Base-by-base conservation (phyloP, 371 early-diverging fungal species). In the Circinella umbellata region DNA sequence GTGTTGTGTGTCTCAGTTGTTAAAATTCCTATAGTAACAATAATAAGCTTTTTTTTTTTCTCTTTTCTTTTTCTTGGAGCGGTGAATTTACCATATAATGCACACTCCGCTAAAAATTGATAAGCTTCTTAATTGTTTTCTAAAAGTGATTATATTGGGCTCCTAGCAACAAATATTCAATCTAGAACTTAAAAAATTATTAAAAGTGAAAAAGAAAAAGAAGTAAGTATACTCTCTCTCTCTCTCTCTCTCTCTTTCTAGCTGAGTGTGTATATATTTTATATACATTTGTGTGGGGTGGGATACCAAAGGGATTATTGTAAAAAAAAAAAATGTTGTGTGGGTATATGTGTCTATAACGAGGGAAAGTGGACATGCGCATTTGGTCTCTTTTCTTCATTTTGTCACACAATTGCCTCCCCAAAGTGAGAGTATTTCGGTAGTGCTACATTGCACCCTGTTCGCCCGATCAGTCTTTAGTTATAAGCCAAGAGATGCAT, bases 391-490 rank as follows among this genome's bases (percentile, higher is more conserved):
- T 57, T 57, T 57, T n/a, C 57, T n/a, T 57, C 57, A 8, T 11
- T 34, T 57, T 57, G 57, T 57, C 57, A 11, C 4, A 57, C 57
- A 20, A 1, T 57, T 57, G 57, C 57, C 57, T 1, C 57, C 14
- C 57, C n/a, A 57, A 54, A 54, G 27, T 54, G 54, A 54, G 54
- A 54, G 4, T 54, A 54, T 54, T 15, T 54, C 54, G 1, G 2
- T 54, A 1, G 57, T 57, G 57, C 34, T 11, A 57, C 57, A 57
- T 57, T 57, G 57, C 57, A 57, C 57, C 57, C 57, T 57, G 57
- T 18, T 57, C 57, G 5, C 27, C 57, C 57, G 27, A 27, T 54
- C 18, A n/a, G 17, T 54, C n/a, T 1, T n/a, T n/a, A n/a, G 18
- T n/a, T n/a, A 54, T 10, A 17, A 18, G 3, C 8, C 15, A 7